Evolutionary conservation across 129 eudicot species (phyloP).

Genomic region (Saussurea involucrata): DNA sequence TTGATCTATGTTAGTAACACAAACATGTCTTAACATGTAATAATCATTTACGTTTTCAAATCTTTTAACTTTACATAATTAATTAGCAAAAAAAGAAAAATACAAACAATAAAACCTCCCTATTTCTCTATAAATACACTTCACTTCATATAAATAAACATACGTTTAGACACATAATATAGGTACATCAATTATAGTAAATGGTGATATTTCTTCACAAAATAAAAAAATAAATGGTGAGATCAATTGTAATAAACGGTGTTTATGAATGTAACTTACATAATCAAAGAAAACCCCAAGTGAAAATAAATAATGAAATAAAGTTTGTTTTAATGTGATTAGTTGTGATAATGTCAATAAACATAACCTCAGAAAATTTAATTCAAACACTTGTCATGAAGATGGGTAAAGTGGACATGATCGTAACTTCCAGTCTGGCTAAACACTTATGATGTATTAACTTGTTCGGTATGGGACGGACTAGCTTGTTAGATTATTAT

Average conservation of each 20-base stretch:
- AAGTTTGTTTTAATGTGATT: too few relatives aligned
- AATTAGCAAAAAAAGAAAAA: not conserved
- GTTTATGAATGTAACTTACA: too few relatives aligned
- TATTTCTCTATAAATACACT: not conserved
- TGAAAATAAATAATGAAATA: too few relatives aligned
- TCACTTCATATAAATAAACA: not conserved
- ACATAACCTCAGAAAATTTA: not conserved
- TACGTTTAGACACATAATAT: not conserved
- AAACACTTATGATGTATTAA: too few relatives aligned
- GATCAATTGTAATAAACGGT: too few relatives aligned
- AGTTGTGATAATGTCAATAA: too few relatives aligned
- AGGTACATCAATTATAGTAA: not conserved
- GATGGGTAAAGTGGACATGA: not conserved
- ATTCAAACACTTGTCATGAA: not conserved
- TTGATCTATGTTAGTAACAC: not conserved
- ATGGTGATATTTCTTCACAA: not conserved
- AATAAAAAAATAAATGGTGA: not conserved
- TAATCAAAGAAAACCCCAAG: too few relatives aligned
- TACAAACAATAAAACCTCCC: not conserved
- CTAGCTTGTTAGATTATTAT: too few relatives aligned
- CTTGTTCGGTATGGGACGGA: too few relatives aligned
- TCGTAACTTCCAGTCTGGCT: not conserved
- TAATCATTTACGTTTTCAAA: not conserved
- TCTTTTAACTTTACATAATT: not conserved
- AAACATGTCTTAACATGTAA: not conserved